phyloP scores from a whole-genome alignment of 257 asterid genomes.

The Penstemon eatonii region DNA sequence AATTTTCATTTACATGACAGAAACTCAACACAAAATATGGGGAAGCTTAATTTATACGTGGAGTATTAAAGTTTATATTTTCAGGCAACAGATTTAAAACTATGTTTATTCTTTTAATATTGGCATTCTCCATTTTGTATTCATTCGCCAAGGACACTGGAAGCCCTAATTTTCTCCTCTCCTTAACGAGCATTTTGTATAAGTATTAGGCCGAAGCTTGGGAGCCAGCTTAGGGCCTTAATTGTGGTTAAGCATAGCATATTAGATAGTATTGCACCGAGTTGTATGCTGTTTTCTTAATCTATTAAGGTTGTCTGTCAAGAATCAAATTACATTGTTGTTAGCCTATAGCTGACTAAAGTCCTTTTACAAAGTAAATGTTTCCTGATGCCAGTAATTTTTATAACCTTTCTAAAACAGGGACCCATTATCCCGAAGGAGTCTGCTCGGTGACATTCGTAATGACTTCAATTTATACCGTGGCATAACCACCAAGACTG shows the following conservation, averaged over 20 bases:
- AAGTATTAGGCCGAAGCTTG: no score
- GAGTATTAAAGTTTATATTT: not conserved
- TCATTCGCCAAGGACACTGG: no score
- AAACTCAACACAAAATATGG: not conserved
- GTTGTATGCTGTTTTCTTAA: no score
- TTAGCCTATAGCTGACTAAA: slow-evolving; percentile 16
- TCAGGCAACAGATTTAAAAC: not conserved
- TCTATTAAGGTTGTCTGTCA: not conserved
- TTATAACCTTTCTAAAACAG: slow-evolving; percentile 31
- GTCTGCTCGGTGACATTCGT: slow-evolving; percentile 25
- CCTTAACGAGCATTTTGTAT: no score
- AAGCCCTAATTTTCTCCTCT: no score
- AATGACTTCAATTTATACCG: slow-evolving; percentile 32
- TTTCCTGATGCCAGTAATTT: slow-evolving; percentile 7
- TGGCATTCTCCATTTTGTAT: not conserved
- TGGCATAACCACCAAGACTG: slow-evolving; percentile 38
- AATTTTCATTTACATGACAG: not conserved
- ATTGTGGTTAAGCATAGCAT: no score
- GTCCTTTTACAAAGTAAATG: not conserved
- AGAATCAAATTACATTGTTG: not conserved
- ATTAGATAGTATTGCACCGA: no score
- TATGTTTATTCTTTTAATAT: not conserved
- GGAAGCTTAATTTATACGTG: no score
- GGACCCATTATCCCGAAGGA: slow-evolving; percentile 19
- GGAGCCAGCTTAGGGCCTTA: no score